Evolutionary conservation across 129 eudicot species (phyloP), one percentile per base, ranked within the genome.

Genomic region (Pseudognaphalium luteoalbum): DNA sequence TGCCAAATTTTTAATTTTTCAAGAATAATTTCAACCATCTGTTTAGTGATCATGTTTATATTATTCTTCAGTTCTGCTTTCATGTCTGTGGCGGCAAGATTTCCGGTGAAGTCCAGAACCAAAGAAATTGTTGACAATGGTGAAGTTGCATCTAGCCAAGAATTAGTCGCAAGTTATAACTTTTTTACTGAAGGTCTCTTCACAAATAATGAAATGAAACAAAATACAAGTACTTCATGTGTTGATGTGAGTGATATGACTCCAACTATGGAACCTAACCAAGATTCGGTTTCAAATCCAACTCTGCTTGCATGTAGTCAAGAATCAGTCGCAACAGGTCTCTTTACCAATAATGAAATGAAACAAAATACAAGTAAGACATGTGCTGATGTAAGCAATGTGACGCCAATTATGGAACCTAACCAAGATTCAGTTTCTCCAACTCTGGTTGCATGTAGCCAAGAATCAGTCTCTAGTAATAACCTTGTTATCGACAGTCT

Each of bases 21-120:
- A 64, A 64, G 21, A 32, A 41, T 68, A 74, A 22, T 29, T 61
- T 37, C 47, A 41, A 42, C 21, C 4, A 11, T 62, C 70, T 74
- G 30, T 30, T 56, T 62, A 25, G 57, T 28, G 65, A 2, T 34
- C 11, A 57, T 39, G 17, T 72, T 42, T 54, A 75, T 82, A 14
- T 66, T 68, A 61, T 77, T 52, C 58, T 77, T 66, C 81, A 92
- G 98, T 73, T 76, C 84, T 62, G 89, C 92, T 4, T 90, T 90
- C 70, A 88, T 92, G 94, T 50, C 68, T 21, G 80, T 92, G 33
- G 89, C 75, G 11, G 88, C 92, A 70, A 83, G 76, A 60, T 92
- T 70, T 66, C 94, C 94, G 1, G 21, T 68, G 35, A 47, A 86
- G 59, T 67, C 63, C 44, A 47, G 71, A 32, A 72, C 29, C 76